Evolutionary conservation across 2,329 filamentous ascomycete species (phyloP).

Genomic region (Clarireedia hainanense): DNA sequence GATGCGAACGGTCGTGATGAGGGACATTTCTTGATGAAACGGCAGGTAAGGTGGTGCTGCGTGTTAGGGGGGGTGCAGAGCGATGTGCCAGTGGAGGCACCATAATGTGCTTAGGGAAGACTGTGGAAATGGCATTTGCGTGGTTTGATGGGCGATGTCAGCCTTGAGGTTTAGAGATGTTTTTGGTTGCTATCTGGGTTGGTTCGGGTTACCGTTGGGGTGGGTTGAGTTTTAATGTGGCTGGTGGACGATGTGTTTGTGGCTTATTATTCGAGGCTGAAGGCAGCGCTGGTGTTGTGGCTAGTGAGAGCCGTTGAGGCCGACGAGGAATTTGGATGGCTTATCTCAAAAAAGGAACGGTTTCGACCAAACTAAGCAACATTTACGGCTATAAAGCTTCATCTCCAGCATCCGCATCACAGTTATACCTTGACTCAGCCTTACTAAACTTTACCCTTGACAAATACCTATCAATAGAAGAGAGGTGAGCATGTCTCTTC

Average conservation of each 20-base stretch:
- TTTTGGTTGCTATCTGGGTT: not conserved
- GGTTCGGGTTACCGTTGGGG: not conserved
- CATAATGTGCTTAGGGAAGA: slow-evolving; percentile 17
- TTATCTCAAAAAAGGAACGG: too few species aligned
- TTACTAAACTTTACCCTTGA: not conserved
- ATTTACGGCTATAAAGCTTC: too few species aligned
- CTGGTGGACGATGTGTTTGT: not conserved
- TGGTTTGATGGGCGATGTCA: slow-evolving; percentile 1
- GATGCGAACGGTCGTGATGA: slow-evolving; percentile 50
- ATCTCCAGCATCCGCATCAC: not conserved
- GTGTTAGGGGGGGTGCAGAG: slow-evolving; percentile 20
- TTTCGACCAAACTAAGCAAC: too few species aligned
- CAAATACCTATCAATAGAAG: not conserved
- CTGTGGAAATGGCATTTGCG: not conserved
- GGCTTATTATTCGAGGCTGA: not conserved
- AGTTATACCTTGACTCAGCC: not conserved
- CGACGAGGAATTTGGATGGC: too few species aligned
- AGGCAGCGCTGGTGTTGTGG: not conserved
- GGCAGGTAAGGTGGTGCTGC: slow-evolving; percentile 20
- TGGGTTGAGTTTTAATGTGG: not conserved
- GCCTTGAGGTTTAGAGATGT: not conserved
- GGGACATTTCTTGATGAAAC: slow-evolving; percentile 3
- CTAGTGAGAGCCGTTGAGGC: too few species aligned
- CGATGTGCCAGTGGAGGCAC: slow-evolving; percentile 19
- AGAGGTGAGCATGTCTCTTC: not conserved